Base-by-base conservation (phyloP, 495 filamentous ascomycete species). In the Podospora didyma region DNA sequence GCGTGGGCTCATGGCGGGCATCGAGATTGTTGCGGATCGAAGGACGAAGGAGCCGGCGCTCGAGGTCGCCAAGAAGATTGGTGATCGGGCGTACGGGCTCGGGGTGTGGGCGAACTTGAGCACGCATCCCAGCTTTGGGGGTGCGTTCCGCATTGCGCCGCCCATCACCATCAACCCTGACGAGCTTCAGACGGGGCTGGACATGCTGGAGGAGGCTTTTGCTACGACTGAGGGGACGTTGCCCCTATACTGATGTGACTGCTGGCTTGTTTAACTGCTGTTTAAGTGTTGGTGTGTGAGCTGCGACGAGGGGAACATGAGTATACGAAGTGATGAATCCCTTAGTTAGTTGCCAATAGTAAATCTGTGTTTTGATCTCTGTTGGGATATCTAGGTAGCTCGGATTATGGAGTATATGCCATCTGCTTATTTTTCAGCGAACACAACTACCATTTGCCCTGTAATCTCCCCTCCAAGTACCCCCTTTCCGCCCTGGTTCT, bases 61-160 rank as follows among this genome's bases (percentile, higher is more conserved):
- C 0, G 78, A 81, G 9, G 53, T 86, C 16, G 81, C 79, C 0
- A 67, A 76, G 46, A 54, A 48, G 2, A 66, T 86, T 10, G 73
- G 69, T 0, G 71, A 75, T 16, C 64, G 63, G 16, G 75, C 77
- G 41, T 75, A 78, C 49, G 70, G 73, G 21, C 52, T 76, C 3
- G 83, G 83, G 2, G 60, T 84, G 2, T 84, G 75, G 49, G 77
- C 75, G 23, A 83, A 83, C 50, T 35, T 85, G 4, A 72, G 75
- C 11, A 80, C 72, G 31, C 68, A 79, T 23, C 68, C 69, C 1
- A 75, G 72, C n/a, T 79, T 84, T 63, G 72, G 77, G 2, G 82
- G 81, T 20, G 71, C 78, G 0, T 82, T 84, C 52, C 66, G 83
- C 19, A 73, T 86, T 44, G 83, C 82, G 7, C 82, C 83, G 14